Percentiles rank a stretch among this genome's conserved stretches.
These are phyloP conservation scores for Sechiopsis laciniata DNA, from an alignment of 306 rosid genomes.

Conservation along the genomic window DNA sequence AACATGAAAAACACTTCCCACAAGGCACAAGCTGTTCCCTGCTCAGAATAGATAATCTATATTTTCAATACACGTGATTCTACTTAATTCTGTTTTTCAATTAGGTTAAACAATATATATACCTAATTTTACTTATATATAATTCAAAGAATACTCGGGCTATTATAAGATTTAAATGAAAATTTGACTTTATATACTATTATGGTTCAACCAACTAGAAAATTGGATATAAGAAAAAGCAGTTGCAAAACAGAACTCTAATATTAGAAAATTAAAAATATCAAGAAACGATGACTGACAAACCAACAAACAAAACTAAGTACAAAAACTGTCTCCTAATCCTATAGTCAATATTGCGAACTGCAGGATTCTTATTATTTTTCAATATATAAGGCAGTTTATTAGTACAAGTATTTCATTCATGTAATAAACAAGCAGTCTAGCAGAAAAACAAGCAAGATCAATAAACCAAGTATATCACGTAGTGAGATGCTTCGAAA, in stretches of 20 bases:
- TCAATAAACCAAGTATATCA: background rate
- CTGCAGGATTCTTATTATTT: background rate
- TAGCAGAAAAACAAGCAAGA: background rate
- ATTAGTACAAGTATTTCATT: background rate
- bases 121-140: background rate
- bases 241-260: too few species aligned
- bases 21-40: background rate
- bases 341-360: background rate
- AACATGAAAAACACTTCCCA: background rate
- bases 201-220: too few species aligned
- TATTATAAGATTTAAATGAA: too few species aligned
- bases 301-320: background rate
- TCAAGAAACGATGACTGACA: background rate
- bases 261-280: background rate
- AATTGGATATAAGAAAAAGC: too few species aligned
- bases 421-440: background rate
- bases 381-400: background rate
- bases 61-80: too few species aligned
- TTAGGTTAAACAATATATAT: background rate
- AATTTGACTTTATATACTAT: too few species aligned
- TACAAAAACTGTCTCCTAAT: slow-evolving; percentile 6
- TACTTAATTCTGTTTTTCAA: background rate
- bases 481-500: background rate
- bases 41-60: too few species aligned
- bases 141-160: too few species aligned